Percentiles rank a stretch among this genome's conserved stretches.
Evolutionary conservation across 164 flowering plant genomes (phyloP).

Genomic region (Vitis rotundifolia): DNA sequence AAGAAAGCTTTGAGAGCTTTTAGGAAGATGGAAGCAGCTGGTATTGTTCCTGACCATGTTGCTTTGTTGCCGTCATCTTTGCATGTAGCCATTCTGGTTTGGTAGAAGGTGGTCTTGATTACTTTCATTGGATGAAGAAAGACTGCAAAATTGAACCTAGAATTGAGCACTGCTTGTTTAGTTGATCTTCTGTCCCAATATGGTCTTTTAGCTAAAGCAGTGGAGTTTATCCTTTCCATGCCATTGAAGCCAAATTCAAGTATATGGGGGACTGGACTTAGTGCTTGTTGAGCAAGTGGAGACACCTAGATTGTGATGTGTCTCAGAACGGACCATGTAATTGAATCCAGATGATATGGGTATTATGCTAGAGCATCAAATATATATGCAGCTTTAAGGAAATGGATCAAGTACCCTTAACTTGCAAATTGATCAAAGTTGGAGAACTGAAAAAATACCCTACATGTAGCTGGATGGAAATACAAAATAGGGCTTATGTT

Average conservation of each 20-base stretch:
- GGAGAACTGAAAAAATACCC: constrained; percentile 41
- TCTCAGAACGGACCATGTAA: constrained; percentile 21
- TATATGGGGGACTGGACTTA: constrained; percentile 50
- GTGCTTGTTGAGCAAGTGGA: constrained; percentile 38
- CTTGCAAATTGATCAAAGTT: constrained; percentile 31
- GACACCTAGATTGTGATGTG: constrained; percentile 26
- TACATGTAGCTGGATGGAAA: constrained; percentile 51
- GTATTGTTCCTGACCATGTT: constrained; percentile 35
- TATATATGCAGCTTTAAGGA: constrained; percentile 43
- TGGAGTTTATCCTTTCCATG: constrained; percentile 38
- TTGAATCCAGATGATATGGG: constrained; percentile 30
- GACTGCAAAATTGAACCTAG: constrained; percentile 30
- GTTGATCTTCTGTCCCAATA: constrained; percentile 45
- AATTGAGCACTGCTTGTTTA: constrained; percentile 48
- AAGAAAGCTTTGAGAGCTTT: constrained; percentile 39
- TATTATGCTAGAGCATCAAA: constrained; percentile 42
- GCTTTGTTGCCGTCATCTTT: constrained; percentile 38
- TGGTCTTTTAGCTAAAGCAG: constrained; percentile 32
- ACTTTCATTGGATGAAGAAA: constrained; percentile 30
- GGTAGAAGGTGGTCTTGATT: constrained; percentile 38
- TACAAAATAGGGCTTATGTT: constrained; percentile 30
- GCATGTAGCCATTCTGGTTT: constrained; percentile 56
- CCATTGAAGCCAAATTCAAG: constrained; percentile 47
- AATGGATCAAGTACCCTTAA: constrained; percentile 36
- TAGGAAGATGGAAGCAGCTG: constrained; percentile 31